Evolutionary conservation across 169 alveolate species (phyloP), one percentile per base, ranked within the genome.

Genomic region (Plasmodium knowlesi): DNA sequence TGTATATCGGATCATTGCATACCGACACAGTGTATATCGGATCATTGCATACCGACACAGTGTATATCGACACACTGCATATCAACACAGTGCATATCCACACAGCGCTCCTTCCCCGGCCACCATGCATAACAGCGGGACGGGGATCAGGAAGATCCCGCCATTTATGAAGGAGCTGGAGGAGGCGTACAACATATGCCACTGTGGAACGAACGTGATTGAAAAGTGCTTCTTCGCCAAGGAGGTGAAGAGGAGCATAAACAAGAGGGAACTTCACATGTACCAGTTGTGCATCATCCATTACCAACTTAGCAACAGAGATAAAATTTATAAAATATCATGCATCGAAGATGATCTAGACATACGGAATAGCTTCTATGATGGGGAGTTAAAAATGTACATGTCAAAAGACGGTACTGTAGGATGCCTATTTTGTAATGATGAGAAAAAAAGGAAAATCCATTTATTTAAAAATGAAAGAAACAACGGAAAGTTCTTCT

Each of bases 151-250:
- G 34, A 91, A 81, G 74, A 34, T 91, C 4, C 95, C 95, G 3
- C 95, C 95, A 12, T 91, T 91, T 41, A 91, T 91, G 95, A 80
- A 71, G 39, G 92, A 91, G 25, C 83, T 91, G 28, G 91, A 70
- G 76, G 95, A 91, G 25, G 76, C 79, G 3, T 80, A 82, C 46
- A 91, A 91, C 50, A 82, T 81, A 32, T 91, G 95, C 37, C 61
- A 70, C 76, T n/a, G 92, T 16, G 95, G 95, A 28, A 32, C 57
- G 41, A 91, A 91, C 37, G 76, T 30, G 30, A 91, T 91, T 9
- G 95, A 91, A 19, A 91, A 43, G 22, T 91, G 95, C 39, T 41
- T 71, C 3, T 91, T 91, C 76, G 95, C 80, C 14, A 91, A 57
- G 37, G 30, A 46, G 61, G 81, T 82, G 54, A 28, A 28, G 22